Conservation (phyloP, 129 eudicot species). For the Saposhnikovia divaricata region DNA sequence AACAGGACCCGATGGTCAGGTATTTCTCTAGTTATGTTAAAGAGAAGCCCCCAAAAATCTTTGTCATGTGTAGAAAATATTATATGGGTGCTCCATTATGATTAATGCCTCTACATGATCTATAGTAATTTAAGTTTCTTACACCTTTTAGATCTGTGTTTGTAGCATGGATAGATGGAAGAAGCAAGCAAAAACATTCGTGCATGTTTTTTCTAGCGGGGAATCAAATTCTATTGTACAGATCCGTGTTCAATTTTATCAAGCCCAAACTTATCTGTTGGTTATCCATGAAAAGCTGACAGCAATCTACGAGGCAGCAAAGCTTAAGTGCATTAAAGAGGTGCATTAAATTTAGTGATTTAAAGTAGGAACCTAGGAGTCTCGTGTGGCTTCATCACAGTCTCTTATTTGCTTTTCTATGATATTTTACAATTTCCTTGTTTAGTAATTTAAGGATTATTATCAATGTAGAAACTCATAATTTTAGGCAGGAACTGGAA, state of each 20-base stretch:
- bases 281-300: slow-evolving; percentile 36
- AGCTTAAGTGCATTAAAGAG: slow-evolving; percentile 35
- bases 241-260: slow-evolving; percentile 35
- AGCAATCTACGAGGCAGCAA: slow-evolving; percentile 32
- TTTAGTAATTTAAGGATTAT: too few relatives aligned
- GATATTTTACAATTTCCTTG: too few relatives aligned
- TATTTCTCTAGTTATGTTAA: slow-evolving; percentile 1
- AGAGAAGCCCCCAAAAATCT: background rate
- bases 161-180: slow-evolving; percentile 36
- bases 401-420: too few relatives aligned
- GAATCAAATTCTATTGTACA: slow-evolving; percentile 19
- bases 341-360: slow-evolving; percentile 2
- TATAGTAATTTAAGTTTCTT: background rate
- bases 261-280: slow-evolving; percentile 25
- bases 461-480: too few relatives aligned
- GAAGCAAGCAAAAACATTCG: slow-evolving; percentile 17
- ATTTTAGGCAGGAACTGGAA: too few relatives aligned
- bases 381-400: too few relatives aligned
- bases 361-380: too few relatives aligned
- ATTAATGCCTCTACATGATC: background rate
- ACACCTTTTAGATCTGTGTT: background rate
- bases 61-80: background rate
- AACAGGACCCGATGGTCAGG: slow-evolving; percentile 42
- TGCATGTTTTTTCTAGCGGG: slow-evolving; percentile 26
- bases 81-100: slow-evolving; percentile 21